Evolutionary conservation across 192 early-diverging fungal genomes (phyloP).

Genomic region (Phlyctochytrium planicorne): DNA sequence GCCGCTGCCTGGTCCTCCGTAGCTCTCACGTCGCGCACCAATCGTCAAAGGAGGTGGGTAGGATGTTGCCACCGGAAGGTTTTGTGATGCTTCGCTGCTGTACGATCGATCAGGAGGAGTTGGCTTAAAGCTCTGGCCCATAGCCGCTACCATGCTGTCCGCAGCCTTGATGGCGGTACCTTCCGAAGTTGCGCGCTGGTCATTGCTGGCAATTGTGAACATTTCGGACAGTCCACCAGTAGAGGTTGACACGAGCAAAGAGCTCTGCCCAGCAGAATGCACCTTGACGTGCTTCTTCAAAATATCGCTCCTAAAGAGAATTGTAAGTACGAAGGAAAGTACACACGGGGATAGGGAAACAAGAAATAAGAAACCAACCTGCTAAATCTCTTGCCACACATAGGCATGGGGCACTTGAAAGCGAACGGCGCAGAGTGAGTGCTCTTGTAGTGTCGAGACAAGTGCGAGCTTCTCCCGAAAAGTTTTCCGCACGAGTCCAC

Average conservation of each 20-base stretch:
- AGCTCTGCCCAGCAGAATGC: background rate
- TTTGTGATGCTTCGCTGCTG: background rate
- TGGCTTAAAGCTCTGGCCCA: no score
- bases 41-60: no score
- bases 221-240: background rate
- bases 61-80: background rate
- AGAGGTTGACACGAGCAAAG: no score
- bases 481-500: slow-evolving; percentile 2
- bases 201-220: background rate
- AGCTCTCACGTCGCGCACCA: no score
- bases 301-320: slow-evolving; percentile 3
- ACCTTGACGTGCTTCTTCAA: slow-evolving; percentile 4
- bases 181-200: background rate
- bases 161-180: background rate
- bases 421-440: background rate
- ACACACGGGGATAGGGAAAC: no score
- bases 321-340: no score
- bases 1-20: no score
- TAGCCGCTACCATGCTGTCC: no score
- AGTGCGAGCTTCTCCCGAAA: background rate
- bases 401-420: slow-evolving; percentile 3
- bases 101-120: background rate
- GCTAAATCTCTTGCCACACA: background rate
- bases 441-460: slow-evolving; percentile 8
- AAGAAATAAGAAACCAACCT: background rate